Evolutionary conservation across 352 stramenopile genomes (phyloP), one percentile per base, ranked within the genome.

Genomic region (Plasmopara halstedii): DNA sequence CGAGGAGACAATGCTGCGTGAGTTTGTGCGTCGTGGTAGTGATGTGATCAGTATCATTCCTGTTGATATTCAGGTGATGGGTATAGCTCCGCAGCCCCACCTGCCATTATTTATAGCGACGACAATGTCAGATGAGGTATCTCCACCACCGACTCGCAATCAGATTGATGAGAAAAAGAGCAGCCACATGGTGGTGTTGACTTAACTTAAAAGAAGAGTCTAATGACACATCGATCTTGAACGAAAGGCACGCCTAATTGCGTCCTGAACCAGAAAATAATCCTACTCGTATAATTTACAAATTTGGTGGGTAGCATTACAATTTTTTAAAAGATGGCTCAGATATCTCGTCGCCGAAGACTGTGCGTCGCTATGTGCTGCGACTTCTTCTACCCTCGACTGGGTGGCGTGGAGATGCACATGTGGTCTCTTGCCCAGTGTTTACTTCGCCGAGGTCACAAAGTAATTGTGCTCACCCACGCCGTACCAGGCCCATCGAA

Each of bases 321-420:
- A 13, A 6, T 22, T 23, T 14, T 41, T 25, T n/a, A 41, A 14
- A 7, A 10, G 17, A 42, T 29, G 18, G 22, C 41, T 15, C 3
- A 34, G 7, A 10, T 38, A 15, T 21, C 15, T 4, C 50, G 50
- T 15, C 26, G n/a, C n/a, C n/a, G n/a, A n/a, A n/a, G n/a, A n/a
- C n/a, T 83, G 44, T 69, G 73, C 46, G 67, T 95, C 45, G 70
- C 79, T 32, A 97, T 99, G 83, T 96, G 98, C 42, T 98, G 88
- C 71, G 95, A 99, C 71, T 99, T 99, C 70, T 98, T 98, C 59
- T 98, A 96, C 70, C 96, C 96, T 23, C 80, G 90, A 0, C 63
- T 98, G 1, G 96, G 96, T 36, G 96, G 96, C 44, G 96, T 98
- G 8, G 96, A 99, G 73, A 98, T 97, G 85, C 96, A 99, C 73